phyloP scores from a whole-genome alignment of 306 rosid genomes.

The Comarum palustre region DNA sequence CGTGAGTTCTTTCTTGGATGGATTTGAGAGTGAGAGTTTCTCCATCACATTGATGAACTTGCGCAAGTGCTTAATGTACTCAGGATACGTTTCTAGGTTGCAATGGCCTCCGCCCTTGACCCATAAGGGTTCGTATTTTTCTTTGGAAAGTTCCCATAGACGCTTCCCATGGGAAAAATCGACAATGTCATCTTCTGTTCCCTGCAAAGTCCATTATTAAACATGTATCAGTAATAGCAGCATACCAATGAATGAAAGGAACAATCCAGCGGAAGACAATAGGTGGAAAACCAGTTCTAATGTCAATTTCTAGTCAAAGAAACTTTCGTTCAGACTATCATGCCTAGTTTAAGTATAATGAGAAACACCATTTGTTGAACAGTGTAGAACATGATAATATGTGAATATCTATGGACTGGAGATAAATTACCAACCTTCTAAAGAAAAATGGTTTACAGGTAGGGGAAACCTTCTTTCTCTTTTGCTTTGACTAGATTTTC shows the following conservation, averaged over 20 bases:
- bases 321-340: neutral
- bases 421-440: neutral
- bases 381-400: neutral
- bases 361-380: neutral
- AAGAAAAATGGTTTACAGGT: neutral
- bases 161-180: slow-evolving; percentile 96
- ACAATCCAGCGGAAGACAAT: neutral
- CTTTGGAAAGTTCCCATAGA: slow-evolving; percentile 93
- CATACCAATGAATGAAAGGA: slow-evolving; percentile 10
- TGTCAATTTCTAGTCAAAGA: neutral
- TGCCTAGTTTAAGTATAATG: neutral
- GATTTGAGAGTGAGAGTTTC: slow-evolving; percentile 50
- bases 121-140: slow-evolving; percentile 94
- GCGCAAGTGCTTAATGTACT: slow-evolving; percentile 89
- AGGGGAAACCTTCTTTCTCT: neutral
- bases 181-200: slow-evolving; percentile 90
- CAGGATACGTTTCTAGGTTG: slow-evolving; percentile 92
- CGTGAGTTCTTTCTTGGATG: slow-evolving; percentile 50
- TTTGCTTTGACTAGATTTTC: neutral
- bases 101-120: slow-evolving; percentile 98
- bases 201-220: slow-evolving; percentile 51
- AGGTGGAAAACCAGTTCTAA: neutral
- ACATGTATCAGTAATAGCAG: slow-evolving; percentile 26
- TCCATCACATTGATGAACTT: slow-evolving; percentile 87
- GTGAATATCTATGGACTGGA: neutral